Evolutionary conservation across 2,329 filamentous ascomycete genomes (phyloP), one percentile per base, ranked within the genome.

Genomic region (Nothophoma quercina): DNA sequence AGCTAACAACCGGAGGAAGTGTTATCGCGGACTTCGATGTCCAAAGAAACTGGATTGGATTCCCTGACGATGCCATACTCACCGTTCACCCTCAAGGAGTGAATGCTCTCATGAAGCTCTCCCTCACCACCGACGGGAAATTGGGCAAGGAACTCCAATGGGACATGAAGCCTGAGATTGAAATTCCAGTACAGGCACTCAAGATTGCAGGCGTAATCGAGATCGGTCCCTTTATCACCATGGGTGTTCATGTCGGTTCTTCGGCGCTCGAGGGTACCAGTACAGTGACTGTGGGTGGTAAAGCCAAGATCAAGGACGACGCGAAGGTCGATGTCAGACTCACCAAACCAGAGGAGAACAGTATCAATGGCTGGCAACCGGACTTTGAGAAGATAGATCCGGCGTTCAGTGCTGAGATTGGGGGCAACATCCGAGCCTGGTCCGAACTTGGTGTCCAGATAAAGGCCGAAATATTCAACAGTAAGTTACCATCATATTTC

Each of bases 21-120:
- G 57, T 67, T n/a, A 55, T 65, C 25, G 46, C 60, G 4, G 64
- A 67, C 32, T 56, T 67, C 12, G 60, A 63, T 10, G 50, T 67
- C 28, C 29, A 58, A 13, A 52, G 39, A 7, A 50, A 43, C 9
- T 51, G 35, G 21, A 29, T 52, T 13, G 25, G 45, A 8, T 50
- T 60, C n/a, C 61, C 61, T 2, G 48, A 39, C 7, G 62, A 55
- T 16, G 38, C 60, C 13, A 57, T 48, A 4, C 35, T 65, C 19
- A 60, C 38, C n/a, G 51, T 67, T 5, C 52, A 59, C 10, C 64
- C 64, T 18, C 54, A 61, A 13, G 64, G 54, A 16, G 54, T 63
- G 22, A 46, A 47, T n/a, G 62, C 51, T 4, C 7, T 40, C 5
- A 56, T 67, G 28, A 44, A 55, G 33, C 55, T 67, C n/a, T 35